Percentiles rank a stretch among this genome's conserved stretches.
Evolutionary conservation across 2,329 filamentous ascomycete genomes (phyloP).

Genomic region (Emydomyces testavorans): DNA sequence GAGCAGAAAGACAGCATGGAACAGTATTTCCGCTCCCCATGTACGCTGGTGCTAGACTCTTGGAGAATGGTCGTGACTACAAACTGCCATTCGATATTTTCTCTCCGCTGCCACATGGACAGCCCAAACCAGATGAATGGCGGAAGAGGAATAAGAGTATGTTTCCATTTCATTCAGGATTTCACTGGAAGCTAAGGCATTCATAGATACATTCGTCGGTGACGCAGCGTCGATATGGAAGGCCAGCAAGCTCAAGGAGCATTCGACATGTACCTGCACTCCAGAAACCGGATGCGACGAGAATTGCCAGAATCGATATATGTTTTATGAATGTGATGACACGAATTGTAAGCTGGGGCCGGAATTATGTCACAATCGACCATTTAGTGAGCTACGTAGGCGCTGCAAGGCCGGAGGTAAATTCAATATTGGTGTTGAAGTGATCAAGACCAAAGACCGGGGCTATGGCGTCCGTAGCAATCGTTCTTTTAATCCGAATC

Average conservation of each 20-base stretch:
- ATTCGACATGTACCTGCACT: conserved; percentile 67
- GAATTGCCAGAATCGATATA: conserved; percentile 84
- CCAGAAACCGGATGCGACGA: conserved; percentile 73
- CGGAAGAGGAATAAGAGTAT: conserved; percentile 81
- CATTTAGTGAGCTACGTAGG: conserved; percentile 67
- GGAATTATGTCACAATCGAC: conserved; percentile 70
- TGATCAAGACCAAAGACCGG: conserved; percentile 77
- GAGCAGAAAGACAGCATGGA: conserved; percentile 26
- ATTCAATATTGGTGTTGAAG: conserved; percentile 87
- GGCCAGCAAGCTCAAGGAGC: conserved; percentile 60
- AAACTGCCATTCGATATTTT: conserved; percentile 84
- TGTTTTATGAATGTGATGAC: conserved; percentile 93
- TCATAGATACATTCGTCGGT: conserved; percentile 73
- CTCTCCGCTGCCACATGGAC: conserved; percentile 69
- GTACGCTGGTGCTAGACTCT: conserved; percentile 58
- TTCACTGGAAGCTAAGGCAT: neutral
- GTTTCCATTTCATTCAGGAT: conserved; percentile 24
- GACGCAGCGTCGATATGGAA: conserved; percentile 72
- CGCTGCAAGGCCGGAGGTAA: conserved; percentile 68
- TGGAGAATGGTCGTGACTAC: conserved; percentile 68
- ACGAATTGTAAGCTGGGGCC: conserved; percentile 72
- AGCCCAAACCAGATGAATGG: conserved; percentile 90
- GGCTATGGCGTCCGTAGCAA: conserved; percentile 89
- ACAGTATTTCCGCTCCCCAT: conserved; percentile 59
- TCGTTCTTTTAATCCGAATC: conserved; percentile 71